These are phyloP conservation scores for Phlebopus sp. DNA, from an alignment of 1,284 basidiomycete species.

Conservation along the genomic window DNA sequence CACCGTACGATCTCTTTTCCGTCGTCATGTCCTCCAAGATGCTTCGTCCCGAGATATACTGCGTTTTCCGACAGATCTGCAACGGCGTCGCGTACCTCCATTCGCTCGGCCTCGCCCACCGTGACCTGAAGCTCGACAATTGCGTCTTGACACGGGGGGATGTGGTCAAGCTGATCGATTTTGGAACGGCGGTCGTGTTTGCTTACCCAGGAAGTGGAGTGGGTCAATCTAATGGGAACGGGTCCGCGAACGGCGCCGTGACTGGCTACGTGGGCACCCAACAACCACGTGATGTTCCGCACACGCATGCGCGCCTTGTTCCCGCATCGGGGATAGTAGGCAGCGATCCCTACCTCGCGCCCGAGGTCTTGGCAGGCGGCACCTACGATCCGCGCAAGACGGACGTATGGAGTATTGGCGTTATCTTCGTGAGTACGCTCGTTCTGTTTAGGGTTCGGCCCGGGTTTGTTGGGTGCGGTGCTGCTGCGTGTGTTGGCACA, in stretches of 20 bases:
- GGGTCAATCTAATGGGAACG: slow-evolving; percentile 22
- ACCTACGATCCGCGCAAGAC: slow-evolving; percentile 94
- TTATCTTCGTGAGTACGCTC: slow-evolving; percentile 80
- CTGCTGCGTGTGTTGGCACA: no score
- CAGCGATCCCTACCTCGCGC: slow-evolving; percentile 97
- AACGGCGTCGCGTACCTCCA: slow-evolving; percentile 98
- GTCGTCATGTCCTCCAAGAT: slow-evolving; percentile 99
- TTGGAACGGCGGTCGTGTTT: slow-evolving; percentile 98
- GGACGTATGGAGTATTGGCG: slow-evolving; percentile 97
- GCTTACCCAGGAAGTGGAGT: slow-evolving; percentile 84
- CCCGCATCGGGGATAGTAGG: slow-evolving; percentile 92
- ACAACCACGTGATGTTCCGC: slow-evolving; percentile 25
- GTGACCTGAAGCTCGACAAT: slow-evolving; percentile 99
- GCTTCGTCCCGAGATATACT: slow-evolving; percentile 97
- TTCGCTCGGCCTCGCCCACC: slow-evolving; percentile 94
- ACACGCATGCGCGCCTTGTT: slow-evolving; percentile 54
- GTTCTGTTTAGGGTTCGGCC: no score
- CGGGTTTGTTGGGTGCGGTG: no score
- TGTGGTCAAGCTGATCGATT: slow-evolving; percentile 98
- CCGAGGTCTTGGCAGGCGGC: slow-evolving; percentile 76
- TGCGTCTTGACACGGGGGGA: slow-evolving; percentile 96
- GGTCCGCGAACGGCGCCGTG: slow-evolving; percentile 14
- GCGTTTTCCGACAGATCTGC: slow-evolving; percentile 98
- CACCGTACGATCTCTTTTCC: slow-evolving; percentile 96
- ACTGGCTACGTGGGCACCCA: slow-evolving; percentile 23